A percentile compares a stretch with the other conserved stretches of the same genome.
Evolutionary conservation across 2,329 filamentous ascomycete genomes (phyloP).

Genomic region (Colletotrichum australisinense): DNA sequence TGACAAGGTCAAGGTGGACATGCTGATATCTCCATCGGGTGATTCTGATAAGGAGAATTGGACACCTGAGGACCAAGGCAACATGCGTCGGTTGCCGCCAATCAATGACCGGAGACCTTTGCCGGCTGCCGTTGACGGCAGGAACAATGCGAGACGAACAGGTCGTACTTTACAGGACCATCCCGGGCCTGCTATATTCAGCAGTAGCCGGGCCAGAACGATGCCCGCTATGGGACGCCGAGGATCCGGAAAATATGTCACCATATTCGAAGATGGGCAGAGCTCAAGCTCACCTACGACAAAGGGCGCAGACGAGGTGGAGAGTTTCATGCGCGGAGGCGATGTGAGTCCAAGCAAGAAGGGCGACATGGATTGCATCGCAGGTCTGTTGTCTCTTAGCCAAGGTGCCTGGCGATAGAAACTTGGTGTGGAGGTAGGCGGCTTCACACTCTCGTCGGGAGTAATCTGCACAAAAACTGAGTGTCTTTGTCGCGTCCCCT

Average conservation of each 20-base stretch:
- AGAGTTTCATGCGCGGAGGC: conserved; percentile 76
- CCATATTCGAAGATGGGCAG: conserved; percentile 66
- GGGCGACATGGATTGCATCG: conserved; percentile 88
- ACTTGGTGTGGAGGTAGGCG: conserved; percentile 11
- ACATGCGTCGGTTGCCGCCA: conserved; percentile 43
- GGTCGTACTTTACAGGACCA: conserved; percentile 55
- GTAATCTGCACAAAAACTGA: neutral
- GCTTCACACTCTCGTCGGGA: neutral
- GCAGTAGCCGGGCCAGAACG: conserved; percentile 52
- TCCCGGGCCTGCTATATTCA: conserved; percentile 46
- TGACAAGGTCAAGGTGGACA: conserved; percentile 52
- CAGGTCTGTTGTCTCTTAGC: conserved; percentile 87
- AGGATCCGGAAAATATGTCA: conserved; percentile 46
- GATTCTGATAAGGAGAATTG: conserved; percentile 98
- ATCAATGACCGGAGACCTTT: conserved; percentile 47
- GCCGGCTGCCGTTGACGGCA: conserved; percentile 45
- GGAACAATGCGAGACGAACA: conserved; percentile 52
- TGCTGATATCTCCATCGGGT: conserved; percentile 47
- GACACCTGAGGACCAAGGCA: conserved; percentile 65
- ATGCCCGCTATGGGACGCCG: conserved; percentile 49
- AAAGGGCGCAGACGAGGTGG: conserved; percentile 68
- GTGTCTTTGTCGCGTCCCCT: neutral
- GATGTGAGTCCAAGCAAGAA: conserved; percentile 77
- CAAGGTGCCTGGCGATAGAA: conserved; percentile 87
- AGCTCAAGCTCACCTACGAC: conserved; percentile 32